Evolutionary conservation across 2,329 filamentous ascomycete species (phyloP).

Genomic region (Stachybotrys chartarum): DNA sequence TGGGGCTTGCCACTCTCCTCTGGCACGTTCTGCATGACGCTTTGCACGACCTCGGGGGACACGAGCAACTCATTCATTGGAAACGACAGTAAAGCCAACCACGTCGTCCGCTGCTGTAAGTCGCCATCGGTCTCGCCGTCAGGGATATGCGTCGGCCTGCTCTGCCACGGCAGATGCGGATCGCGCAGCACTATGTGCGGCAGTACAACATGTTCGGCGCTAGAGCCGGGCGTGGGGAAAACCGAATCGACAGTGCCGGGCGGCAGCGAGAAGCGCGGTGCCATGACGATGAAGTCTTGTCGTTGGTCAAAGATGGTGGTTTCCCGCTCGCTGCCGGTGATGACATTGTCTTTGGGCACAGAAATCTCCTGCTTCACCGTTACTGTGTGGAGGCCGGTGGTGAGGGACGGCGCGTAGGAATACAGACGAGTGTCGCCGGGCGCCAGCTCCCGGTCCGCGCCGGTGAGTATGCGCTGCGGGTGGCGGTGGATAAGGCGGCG

Average conservation of each 20-base stretch:
- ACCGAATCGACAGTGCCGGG: background rate
- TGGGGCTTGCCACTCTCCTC: background rate
- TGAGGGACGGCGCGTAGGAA: background rate
- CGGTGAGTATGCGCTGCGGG: background rate
- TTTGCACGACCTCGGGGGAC: background rate
- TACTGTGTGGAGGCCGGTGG: background rate
- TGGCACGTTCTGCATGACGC: background rate
- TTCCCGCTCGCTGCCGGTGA: background rate
- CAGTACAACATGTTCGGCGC: conserved; percentile 13
- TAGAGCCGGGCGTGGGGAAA: background rate
- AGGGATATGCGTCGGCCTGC: conserved; percentile 1
- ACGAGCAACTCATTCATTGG: conserved; percentile 21
- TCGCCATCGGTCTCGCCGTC: background rate
- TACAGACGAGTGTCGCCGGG: background rate
- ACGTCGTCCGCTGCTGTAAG: conserved; percentile 20
- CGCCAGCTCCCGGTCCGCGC: background rate
- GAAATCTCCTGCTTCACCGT: background rate
- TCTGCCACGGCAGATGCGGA: conserved; percentile 33
- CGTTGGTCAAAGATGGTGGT: background rate
- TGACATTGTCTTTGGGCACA: background rate
- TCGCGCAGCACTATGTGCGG: conserved; percentile 36
- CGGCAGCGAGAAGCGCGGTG: background rate
- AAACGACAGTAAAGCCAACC: conserved; percentile 26
- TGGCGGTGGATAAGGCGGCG: background rate
- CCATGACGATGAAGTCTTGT: background rate